Conservation (phyloP, 2,329 filamentous ascomycete species). For the Botrytis elliptica region DNA sequence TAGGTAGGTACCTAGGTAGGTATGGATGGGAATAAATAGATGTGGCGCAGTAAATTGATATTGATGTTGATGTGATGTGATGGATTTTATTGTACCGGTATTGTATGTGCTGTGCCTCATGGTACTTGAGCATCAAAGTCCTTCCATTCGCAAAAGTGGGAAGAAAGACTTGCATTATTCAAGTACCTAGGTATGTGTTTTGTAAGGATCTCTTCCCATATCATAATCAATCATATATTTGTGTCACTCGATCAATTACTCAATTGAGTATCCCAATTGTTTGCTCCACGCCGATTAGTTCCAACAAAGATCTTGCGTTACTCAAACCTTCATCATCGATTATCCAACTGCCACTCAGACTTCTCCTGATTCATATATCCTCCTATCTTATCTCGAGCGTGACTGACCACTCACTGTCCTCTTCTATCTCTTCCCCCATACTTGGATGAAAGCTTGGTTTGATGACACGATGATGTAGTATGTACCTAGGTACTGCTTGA, state of each 20-base stretch:
- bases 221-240: not conserved
- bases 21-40: not conserved
- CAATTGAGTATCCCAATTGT: not conserved
- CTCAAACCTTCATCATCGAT: not conserved
- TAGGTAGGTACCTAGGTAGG: too few relatives aligned
- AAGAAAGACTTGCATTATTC: not conserved
- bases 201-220: not conserved
- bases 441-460: not conserved
- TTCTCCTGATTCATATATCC: not conserved
- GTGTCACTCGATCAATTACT: conserved; percentile 1
- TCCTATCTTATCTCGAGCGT: not conserved
- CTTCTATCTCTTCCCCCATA: not conserved
- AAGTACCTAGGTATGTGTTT: not conserved
- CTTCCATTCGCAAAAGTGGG: not conserved
- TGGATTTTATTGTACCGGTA: not conserved
- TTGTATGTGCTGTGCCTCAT: not conserved
- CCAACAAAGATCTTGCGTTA: not conserved
- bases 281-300: not conserved
- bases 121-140: not conserved
- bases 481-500: not conserved
- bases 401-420: not conserved
- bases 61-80: not conserved
- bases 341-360: not conserved
- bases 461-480: not conserved
- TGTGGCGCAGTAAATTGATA: not conserved